Conservation (phyloP, 2,329 filamentous ascomycete species). For the Fusarium ramigenum region DNA sequence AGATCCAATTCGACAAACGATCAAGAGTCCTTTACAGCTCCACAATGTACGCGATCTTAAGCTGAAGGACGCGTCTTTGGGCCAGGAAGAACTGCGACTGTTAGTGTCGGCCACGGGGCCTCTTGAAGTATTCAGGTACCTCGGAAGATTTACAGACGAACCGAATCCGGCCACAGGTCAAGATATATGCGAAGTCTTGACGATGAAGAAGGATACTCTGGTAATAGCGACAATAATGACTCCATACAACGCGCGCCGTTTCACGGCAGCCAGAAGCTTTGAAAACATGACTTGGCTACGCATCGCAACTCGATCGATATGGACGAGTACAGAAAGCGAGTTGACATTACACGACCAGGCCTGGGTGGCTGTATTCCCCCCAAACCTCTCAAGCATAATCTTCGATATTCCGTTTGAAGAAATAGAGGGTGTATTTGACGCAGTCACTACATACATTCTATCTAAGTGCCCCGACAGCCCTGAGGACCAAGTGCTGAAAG, state of each 20-base stretch:
- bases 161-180: not conserved
- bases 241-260: too few species aligned
- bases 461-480: not conserved
- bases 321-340: too few species aligned
- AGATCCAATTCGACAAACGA: not conserved
- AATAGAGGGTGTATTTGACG: not conserved
- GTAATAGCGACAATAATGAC: not conserved
- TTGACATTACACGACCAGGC: not conserved
- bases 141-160: not conserved
- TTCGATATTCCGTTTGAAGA: too few species aligned
- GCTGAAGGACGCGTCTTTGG: not conserved
- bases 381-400: not conserved
- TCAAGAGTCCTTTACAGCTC: not conserved
- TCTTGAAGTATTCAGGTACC: not conserved
- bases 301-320: too few species aligned
- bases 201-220: not conserved
- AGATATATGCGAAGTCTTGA: not conserved
- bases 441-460: not conserved
- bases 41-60: rapidly evolving
- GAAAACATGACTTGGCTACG: not conserved
- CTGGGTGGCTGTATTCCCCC: not conserved
- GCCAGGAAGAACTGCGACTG: not conserved
- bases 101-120: not conserved
- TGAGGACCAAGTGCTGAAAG: not conserved
- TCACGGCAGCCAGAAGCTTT: not conserved